Conservation (phyloP, 2,329 filamentous ascomycete genomes). For the Achaetomium macrosporum region DNA sequence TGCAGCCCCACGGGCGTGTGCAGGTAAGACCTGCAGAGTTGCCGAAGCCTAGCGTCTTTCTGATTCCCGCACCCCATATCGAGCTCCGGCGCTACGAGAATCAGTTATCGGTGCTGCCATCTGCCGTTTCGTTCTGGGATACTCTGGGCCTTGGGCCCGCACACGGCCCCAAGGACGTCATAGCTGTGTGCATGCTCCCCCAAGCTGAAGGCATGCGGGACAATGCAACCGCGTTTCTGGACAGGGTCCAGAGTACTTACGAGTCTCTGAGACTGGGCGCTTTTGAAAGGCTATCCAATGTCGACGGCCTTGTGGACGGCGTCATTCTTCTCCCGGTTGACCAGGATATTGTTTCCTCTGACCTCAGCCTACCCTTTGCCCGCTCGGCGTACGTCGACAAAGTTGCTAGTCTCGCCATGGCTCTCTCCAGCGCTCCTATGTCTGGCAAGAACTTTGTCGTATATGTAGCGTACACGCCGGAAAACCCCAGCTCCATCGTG, state of each 20-base stretch:
- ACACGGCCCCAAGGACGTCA: slow-evolving; percentile 64
- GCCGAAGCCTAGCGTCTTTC: slow-evolving; percentile 49
- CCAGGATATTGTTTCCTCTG: slow-evolving; percentile 37
- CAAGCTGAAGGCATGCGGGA: slow-evolving; percentile 56
- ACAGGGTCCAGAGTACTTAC: slow-evolving; percentile 63
- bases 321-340: slow-evolving; percentile 34
- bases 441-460: slow-evolving; percentile 62
- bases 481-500: slow-evolving; percentile 54
- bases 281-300: slow-evolving; percentile 47
- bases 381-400: slow-evolving; percentile 44
- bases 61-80: slow-evolving; percentile 63
- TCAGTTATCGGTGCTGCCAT: slow-evolving; percentile 66
- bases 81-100: slow-evolving; percentile 65
- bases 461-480: slow-evolving; percentile 68
- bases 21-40: slow-evolving; percentile 47
- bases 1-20: slow-evolving; percentile 43
- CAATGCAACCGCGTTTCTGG: slow-evolving; percentile 58
- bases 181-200: slow-evolving; percentile 65
- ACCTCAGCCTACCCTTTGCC: slow-evolving; percentile 36
- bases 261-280: slow-evolving; percentile 67
- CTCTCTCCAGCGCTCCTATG: slow-evolving; percentile 37
- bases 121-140: slow-evolving; percentile 76
- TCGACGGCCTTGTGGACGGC: slow-evolving; percentile 41
- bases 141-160: slow-evolving; percentile 68
- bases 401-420: slow-evolving; percentile 43